These are phyloP conservation scores for Erythrobasidium hasegawianum DNA, from an alignment of 1,284 basidiomycete species.

Conservation along the genomic window DNA sequence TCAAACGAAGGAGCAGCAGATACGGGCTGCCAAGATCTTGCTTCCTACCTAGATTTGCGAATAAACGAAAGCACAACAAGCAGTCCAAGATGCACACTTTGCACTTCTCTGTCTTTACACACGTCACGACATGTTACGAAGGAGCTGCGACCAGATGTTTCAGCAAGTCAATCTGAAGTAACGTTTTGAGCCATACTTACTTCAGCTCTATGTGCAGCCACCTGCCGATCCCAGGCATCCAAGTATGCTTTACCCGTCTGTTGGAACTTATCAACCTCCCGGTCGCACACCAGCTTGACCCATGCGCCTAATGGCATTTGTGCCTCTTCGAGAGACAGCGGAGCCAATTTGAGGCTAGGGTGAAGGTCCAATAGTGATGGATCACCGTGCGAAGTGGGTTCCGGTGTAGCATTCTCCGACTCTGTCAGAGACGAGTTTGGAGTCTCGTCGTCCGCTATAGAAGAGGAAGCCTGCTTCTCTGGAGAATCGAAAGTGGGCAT, in stretches of 20 bases:
- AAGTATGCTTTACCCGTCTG: background rate
- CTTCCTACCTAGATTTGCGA: slow-evolving; percentile 11
- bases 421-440: background rate
- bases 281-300: background rate
- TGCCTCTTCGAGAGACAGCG: background rate
- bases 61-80: background rate
- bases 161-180: too few species aligned
- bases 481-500: slow-evolving; percentile 29
- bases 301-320: background rate
- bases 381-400: background rate
- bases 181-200: background rate
- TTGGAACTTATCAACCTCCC: background rate
- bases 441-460: background rate
- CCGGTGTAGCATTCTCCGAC: background rate
- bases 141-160: too few species aligned
- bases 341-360: background rate
- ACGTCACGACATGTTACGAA: too few species aligned
- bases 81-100: background rate
- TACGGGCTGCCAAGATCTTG: background rate
- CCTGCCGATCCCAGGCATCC: background rate
- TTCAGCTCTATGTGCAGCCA: background rate
- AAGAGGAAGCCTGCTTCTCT: background rate
- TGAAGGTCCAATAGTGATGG: background rate
- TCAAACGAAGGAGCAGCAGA: slow-evolving; percentile 6
- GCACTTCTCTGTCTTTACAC: too few species aligned